Conservation (phyloP, 2,329 filamentous ascomycete genomes). For the Daldinia eschscholtzii region DNA sequence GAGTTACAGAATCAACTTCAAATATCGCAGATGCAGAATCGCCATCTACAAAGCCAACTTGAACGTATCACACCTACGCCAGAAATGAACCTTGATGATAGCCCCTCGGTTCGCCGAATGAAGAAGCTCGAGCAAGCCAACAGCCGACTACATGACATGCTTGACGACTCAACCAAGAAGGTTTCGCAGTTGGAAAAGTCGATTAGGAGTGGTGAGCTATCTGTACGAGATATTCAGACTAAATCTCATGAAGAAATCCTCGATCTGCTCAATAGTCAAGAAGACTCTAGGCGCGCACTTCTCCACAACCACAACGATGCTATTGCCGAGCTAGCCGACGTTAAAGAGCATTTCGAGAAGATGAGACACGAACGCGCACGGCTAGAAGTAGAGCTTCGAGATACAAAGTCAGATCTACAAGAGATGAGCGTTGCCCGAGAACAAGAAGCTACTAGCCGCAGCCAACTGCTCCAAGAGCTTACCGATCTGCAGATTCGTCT, state of each 20-base stretch:
- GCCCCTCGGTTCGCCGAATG: slow-evolving; percentile 82
- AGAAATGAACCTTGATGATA: slow-evolving; percentile 77
- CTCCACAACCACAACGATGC: slow-evolving; percentile 88
- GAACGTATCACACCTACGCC: slow-evolving; percentile 74
- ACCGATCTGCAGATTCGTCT: slow-evolving; percentile 93
- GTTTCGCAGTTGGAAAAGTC: slow-evolving; percentile 89
- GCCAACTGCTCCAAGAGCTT: slow-evolving; percentile 90
- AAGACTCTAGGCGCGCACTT: slow-evolving; percentile 85
- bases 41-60: slow-evolving; percentile 89
- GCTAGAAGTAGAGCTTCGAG: slow-evolving; percentile 87
- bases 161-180: slow-evolving; percentile 94
- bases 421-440: slow-evolving; percentile 84
- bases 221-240: slow-evolving; percentile 89
- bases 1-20: slow-evolving; percentile 95
- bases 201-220: slow-evolving; percentile 87
- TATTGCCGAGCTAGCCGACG: slow-evolving; percentile 85
- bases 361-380: slow-evolving; percentile 83
- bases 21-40: slow-evolving; percentile 93
- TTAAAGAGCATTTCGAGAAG: slow-evolving; percentile 88
- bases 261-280: slow-evolving; percentile 91
- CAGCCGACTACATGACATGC: slow-evolving; percentile 89
- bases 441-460: slow-evolving; percentile 88
- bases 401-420: slow-evolving; percentile 84
- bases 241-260: slow-evolving; percentile 95
- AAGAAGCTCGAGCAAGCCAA: slow-evolving; percentile 95